Base-by-base conservation (phyloP, 139 green algal genomes). In the Tetradesmus obliquus region DNA sequence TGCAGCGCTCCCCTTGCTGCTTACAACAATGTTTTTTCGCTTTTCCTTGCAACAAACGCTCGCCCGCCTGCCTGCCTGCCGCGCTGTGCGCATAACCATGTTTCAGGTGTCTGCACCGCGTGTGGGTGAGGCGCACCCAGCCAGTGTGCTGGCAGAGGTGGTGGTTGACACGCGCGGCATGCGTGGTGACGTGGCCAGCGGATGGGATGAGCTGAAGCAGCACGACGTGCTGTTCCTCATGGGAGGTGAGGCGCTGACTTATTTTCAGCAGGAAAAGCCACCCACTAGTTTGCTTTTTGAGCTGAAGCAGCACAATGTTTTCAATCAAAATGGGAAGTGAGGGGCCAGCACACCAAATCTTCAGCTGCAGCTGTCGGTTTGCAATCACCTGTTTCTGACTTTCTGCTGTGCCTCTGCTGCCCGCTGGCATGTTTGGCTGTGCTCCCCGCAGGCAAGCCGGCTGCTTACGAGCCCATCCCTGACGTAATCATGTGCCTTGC, bases 181-280 rank as follows among this genome's bases (percentile, higher is more conserved):
- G 82, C 91, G 97, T 1, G 92, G 88, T 0, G 95, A 97, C 60
- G 94, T 99, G 66, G 80, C 90, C 91, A 45, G 54, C 51, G 98
- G 99, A 93, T 99, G 98, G 98, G 97, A 99, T 89, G 95, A 97
- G 71, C 76, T 98, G 9, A 97, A 96, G 92, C 94, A 98, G 93
- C 97, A 99, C 89, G 98, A 99, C 91, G 98, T 99, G 86, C 87
- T 99, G 15, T 99, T 99, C 93, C 93, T 99, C 71, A 90, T 99
- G 72, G 95, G 94, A 76, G 84, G 97, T 13, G 24, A 84, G 54
- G 83, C 86, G n/a, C n/a, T n/a, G n/a, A n/a, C n/a, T n/a, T n/a
- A n/a, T n/a, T n/a, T n/a, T n/a, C n/a, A n/a, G n/a, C n/a, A n/a
- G n/a, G n/a, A n/a, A n/a, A n/a, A n/a, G n/a, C n/a, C n/a, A n/a